Percentiles rank a stretch among this genome's conserved stretches.
Evolutionary conservation across 2,329 filamentous ascomycete species (phyloP).

Genomic region (Penicillium concentricum): DNA sequence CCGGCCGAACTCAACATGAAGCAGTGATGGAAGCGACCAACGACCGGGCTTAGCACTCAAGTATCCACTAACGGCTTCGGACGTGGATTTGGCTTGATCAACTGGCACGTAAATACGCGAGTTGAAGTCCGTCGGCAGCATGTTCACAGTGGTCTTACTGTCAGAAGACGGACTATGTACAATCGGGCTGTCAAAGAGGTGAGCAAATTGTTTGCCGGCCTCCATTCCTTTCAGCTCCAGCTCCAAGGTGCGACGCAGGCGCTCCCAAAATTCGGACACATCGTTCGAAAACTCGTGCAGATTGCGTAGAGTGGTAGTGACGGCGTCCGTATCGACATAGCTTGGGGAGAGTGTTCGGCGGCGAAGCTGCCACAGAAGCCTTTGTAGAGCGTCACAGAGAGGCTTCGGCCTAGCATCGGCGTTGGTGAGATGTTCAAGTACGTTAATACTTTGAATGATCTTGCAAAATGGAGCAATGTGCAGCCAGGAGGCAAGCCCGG

Average conservation of each 20-base stretch:
- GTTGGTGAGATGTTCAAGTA: constrained; percentile 48
- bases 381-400: constrained; percentile 52
- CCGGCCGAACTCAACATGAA: constrained; percentile 58
- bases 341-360: constrained; percentile 42
- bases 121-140: constrained; percentile 39
- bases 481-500: constrained; percentile 58
- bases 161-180: constrained; percentile 4
- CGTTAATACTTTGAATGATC: constrained; percentile 52
- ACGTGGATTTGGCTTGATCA: constrained; percentile 37
- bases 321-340: constrained; percentile 44
- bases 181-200: constrained; percentile 49
- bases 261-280: constrained; percentile 57
- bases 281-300: constrained; percentile 50
- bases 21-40: constrained; percentile 49
- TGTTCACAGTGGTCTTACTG: constrained; percentile 32
- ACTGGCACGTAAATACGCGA: constrained; percentile 41
- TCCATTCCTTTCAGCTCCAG: constrained; percentile 51
- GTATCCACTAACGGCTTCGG: constrained; percentile 36
- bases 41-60: constrained; percentile 36
- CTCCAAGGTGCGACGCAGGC: constrained; percentile 52
- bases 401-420: constrained; percentile 51
- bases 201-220: constrained; percentile 40
- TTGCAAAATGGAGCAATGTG: constrained; percentile 60
- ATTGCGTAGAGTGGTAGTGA: constrained; percentile 43
- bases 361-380: constrained; percentile 52